These are phyloP conservation scores for Chaetomium tenue DNA, from an alignment of 495 filamentous ascomycete species.

Conservation along the genomic window DNA sequence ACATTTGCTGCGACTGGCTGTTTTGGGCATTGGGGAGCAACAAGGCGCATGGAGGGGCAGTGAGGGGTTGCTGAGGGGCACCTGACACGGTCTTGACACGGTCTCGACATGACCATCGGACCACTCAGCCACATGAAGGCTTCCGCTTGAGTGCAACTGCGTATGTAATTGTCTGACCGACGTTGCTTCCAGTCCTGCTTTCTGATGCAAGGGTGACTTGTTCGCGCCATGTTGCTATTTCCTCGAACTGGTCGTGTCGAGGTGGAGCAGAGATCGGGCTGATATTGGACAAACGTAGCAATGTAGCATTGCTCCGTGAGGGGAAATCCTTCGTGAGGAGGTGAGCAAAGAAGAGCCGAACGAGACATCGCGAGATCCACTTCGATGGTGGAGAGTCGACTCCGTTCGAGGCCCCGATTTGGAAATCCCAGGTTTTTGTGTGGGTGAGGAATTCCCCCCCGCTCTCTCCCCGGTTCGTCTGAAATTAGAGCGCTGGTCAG, in stretches of 20 bases:
- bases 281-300: conserved; percentile 2
- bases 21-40: conserved; percentile 30
- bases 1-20: conserved; percentile 25
- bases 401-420: not conserved
- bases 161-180: conserved; percentile 18
- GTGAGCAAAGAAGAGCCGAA: not conserved
- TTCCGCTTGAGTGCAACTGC: conserved; percentile 24
- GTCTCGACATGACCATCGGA: conserved; percentile 16
- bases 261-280: conserved; percentile 5
- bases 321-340: not conserved
- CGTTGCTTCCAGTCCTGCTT: conserved; percentile 17
- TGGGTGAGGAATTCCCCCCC: not conserved
- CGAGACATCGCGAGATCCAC: conserved; percentile 4
- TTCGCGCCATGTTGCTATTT: conserved; percentile 1
- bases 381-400: not conserved
- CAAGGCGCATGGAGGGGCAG: conserved; percentile 28
- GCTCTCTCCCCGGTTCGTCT: conserved; percentile 1
- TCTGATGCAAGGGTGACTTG: conserved; percentile 19
- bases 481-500: conserved; percentile 9
- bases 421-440: not conserved
- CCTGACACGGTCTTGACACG: conserved; percentile 33
- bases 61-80: conserved; percentile 35
- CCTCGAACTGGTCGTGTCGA: not conserved
- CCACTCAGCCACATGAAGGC: conserved; percentile 26
- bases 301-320: conserved; percentile 1